Evolutionary conservation across 2,329 filamentous ascomycete genomes (phyloP), one percentile per base, ranked within the genome.

Genomic region (Diplodia corticola): DNA sequence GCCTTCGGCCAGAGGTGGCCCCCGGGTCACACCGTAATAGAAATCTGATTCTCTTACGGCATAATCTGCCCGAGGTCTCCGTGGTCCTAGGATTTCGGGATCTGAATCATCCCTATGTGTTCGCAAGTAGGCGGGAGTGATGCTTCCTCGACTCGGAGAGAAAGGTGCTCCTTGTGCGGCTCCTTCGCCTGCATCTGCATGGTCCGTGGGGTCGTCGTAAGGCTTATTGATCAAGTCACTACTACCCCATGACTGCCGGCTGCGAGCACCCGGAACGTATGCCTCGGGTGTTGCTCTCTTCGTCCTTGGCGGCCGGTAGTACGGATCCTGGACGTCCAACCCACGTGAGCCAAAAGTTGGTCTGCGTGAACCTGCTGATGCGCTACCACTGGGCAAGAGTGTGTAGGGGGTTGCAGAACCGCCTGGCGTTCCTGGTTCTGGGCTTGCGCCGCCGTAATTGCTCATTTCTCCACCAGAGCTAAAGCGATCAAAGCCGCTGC

Each of bases 21-120:
- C 95, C 37, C 95, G 88, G 17, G 50, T 66, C 20, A 96, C 91
- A 10, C 93, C 91, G 73, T 99, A 98, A 79, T 98, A 98, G 73
- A 97, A 97, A 76, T 99, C 95, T 0, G 96, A 92, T 77, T 99
- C 95, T 65, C 95, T 89, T 0, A 94, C 95, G 1, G 93, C 90
- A 74, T 98, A 98, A 74, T 99, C 94, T 1, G 91, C 89, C 54
- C 88, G 84, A 24, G 87, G 88, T 66, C 79, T 81, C 69, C 71
- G 76, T 66, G 76, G 76, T 60, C 84, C 81, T 20, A 83, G 80
- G 7, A 83, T 77, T 51, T 84, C 83, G n/a, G 84, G 80, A 67
- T 88, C 85, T 15, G 85, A 85, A 50, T 80, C 78, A 30, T 82
- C 77, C 17, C 75, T 74, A 53, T 77, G 77, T 69, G 80, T 79